A percentile compares a stretch with the other conserved stretches of the same genome.
Conservation (phyloP, 129 eudicot species). For the Pittosporum tobira region DNA sequence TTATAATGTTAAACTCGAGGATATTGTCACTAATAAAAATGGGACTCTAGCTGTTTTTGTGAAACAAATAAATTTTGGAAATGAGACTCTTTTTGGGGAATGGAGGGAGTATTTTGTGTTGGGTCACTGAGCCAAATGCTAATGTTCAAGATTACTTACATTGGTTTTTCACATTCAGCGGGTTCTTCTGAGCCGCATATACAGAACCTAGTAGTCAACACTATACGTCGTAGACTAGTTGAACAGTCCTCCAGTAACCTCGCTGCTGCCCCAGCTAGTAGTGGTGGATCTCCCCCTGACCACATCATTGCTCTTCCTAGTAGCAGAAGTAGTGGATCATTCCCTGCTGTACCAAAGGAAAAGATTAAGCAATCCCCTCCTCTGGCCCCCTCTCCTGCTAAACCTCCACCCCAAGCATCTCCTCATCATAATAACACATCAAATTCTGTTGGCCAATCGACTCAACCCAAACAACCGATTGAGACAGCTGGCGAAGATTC, state of each 20-base stretch:
- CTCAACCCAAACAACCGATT: neutral
- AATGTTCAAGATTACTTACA: constrained; percentile 6
- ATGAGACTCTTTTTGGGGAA: too few relatives aligned
- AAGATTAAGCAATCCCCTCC: constrained; percentile 14
- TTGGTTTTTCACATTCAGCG: constrained; percentile 18
- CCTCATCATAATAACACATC: neutral
- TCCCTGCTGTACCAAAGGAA: constrained; percentile 55
- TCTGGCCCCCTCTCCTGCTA: constrained; percentile 20
- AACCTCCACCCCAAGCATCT: constrained; percentile 11
- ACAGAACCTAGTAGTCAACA: constrained; percentile 15
- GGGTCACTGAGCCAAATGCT: neutral
- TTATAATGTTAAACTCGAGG: too few relatives aligned
- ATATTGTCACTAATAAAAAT: too few relatives aligned
- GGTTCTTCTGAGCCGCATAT: constrained; percentile 32
- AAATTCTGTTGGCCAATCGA: constrained; percentile 11
- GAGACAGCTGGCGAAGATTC: constrained; percentile 3
- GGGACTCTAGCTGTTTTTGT: too few relatives aligned
- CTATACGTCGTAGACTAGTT: constrained; percentile 48
- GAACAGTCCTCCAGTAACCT: constrained; percentile 63
- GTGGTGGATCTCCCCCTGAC: constrained; percentile 11
- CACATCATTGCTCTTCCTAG: constrained; percentile 43
- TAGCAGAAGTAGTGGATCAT: constrained; percentile 83
- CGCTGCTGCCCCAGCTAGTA: constrained; percentile 44
- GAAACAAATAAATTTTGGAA: too few relatives aligned
- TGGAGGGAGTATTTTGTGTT: too few relatives aligned